A percentile compares a stretch with the other conserved stretches of the same genome.
Evolutionary conservation across 805 yeast genomes (phyloP).

Genomic region (Wickerhamiella kurtzmanii): DNA sequence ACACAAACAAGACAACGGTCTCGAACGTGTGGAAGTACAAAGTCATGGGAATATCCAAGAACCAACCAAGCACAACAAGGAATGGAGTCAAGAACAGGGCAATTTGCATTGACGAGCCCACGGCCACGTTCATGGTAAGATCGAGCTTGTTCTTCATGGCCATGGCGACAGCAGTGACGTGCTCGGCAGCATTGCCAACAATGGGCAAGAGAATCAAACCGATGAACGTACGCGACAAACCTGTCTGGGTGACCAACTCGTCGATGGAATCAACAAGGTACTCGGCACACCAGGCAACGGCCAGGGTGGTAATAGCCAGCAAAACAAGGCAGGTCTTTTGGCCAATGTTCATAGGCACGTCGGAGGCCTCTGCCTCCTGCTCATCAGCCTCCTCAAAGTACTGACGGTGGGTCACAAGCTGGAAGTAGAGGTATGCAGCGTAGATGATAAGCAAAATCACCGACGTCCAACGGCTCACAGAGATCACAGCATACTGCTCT

Average conservation of each 20-base stretch:
- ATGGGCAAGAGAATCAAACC: slow-evolving; percentile 90
- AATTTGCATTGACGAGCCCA: slow-evolving; percentile 90
- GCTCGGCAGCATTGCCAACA: slow-evolving; percentile 98
- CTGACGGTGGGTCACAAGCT: slow-evolving; percentile 69
- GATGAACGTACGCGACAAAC: slow-evolving; percentile 85
- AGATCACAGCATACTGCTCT: slow-evolving; percentile 39
- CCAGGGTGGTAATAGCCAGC: slow-evolving; percentile 51
- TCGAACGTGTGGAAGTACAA: slow-evolving; percentile 85
- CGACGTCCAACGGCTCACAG: slow-evolving; percentile 75
- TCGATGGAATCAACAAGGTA: slow-evolving; percentile 88
- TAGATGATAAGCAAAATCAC: slow-evolving; percentile 66
- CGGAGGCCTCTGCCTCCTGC: slow-evolving; percentile 24
- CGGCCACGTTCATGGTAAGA: slow-evolving; percentile 90
- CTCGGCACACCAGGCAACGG: slow-evolving; percentile 87
- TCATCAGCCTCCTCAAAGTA: slow-evolving; percentile 49
- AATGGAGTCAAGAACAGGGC: slow-evolving; percentile 93
- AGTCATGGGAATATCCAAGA: slow-evolving; percentile 80
- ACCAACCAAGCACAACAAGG: slow-evolving; percentile 91
- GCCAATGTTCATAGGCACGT: slow-evolving; percentile 19
- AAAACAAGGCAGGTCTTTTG: slow-evolving; percentile 42
- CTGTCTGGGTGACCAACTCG: slow-evolving; percentile 67
- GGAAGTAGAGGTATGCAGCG: slow-evolving; percentile 69
- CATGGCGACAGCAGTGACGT: slow-evolving; percentile 89
- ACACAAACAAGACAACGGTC: slow-evolving; percentile 78
- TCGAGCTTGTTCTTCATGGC: slow-evolving; percentile 95